Evolutionary conservation across 805 yeast genomes (phyloP), one percentile per base, ranked within the genome.

Genomic region (Cyberlindnera bimundalis): DNA sequence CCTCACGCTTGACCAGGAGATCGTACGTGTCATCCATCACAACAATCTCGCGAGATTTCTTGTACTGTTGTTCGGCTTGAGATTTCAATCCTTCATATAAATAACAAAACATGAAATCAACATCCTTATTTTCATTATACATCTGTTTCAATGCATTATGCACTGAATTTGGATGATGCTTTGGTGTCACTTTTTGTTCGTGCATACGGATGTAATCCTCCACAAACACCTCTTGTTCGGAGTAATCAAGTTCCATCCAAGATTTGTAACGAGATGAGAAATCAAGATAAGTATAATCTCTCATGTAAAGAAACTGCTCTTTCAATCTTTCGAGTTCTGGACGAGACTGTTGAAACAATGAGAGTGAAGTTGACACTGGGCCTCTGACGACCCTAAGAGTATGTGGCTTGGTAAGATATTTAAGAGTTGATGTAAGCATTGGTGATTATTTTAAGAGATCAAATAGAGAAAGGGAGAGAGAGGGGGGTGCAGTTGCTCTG

Each of bases 41-140:
- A 6, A 48, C 50, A 9, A 29, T 13, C 30, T 42, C 39, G 18
- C 34, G 33, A 2, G 27, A 28, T 17, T 18, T 24, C 25, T 31
- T 40, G 35, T 12, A 29, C 33, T 43, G 45, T 23, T 23, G 29
- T 11, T 40, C 46, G 8, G 52, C 52, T 13, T 30, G 28, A 10
- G 38, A 38, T 15, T 46, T 45, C 27, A 48, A 30, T 1, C 43
- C 46, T 16, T 48, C 49, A 31, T 48, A 48, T 23, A 48, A 19
- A 26, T 42, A 46, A 33, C 27, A 48, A 38, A 45, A 48, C 46
- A 48, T 35, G 31, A 48, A 48, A 7, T 40, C 42, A 3, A 38
- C 38, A 29, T 48, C 52, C 40, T 46, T 46, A 40, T 46, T 46
- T 25, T 45, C 39, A 16, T 32, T 39, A 21, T 39, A 36, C 48